A percentile compares a stretch with the other conserved stretches of the same genome.
Evolutionary conservation across 2,329 filamentous ascomycete genomes (phyloP).

Genomic region (Lachnellula hyalina): DNA sequence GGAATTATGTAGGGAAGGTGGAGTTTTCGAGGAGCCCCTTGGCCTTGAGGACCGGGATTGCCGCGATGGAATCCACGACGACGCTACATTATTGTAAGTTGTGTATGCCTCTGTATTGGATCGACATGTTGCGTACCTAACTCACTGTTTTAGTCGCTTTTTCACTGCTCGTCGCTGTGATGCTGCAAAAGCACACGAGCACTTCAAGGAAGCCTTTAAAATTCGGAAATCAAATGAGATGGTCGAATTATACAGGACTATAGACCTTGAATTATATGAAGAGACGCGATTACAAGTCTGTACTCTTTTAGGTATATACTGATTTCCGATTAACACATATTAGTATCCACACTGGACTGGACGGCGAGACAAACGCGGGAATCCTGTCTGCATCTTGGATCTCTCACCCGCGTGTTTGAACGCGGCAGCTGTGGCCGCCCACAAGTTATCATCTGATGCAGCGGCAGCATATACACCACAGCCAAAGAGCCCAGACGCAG

Average conservation of each 20-base stretch:
- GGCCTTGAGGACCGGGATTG: not conserved
- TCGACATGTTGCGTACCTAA: not conserved
- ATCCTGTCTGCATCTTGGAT: not conserved
- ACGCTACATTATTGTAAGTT: not conserved
- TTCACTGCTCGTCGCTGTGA: not conserved
- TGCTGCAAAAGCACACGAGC: not conserved
- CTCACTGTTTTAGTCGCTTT: not conserved
- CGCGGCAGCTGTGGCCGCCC: not conserved
- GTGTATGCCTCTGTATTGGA: not conserved
- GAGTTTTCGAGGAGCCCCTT: not conserved
- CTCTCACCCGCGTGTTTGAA: not conserved
- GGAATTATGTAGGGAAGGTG: not conserved
- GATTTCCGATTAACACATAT: not conserved
- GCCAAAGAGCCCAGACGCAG: not conserved
- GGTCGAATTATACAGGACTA: not conserved
- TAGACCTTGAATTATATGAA: not conserved
- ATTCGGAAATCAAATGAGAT: not conserved
- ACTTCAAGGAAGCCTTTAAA: not conserved
- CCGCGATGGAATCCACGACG: not conserved
- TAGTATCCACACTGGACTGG: not conserved
- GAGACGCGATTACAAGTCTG: not conserved
- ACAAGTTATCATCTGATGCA: not conserved
- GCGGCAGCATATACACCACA: too few relatives aligned
- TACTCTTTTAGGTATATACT: not conserved
- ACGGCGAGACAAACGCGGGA: not conserved